A percentile compares a stretch with the other conserved stretches of the same genome.
phyloP scores from a whole-genome alignment of 495 filamentous ascomycete genomes.

The Penicillium diatomitis region DNA sequence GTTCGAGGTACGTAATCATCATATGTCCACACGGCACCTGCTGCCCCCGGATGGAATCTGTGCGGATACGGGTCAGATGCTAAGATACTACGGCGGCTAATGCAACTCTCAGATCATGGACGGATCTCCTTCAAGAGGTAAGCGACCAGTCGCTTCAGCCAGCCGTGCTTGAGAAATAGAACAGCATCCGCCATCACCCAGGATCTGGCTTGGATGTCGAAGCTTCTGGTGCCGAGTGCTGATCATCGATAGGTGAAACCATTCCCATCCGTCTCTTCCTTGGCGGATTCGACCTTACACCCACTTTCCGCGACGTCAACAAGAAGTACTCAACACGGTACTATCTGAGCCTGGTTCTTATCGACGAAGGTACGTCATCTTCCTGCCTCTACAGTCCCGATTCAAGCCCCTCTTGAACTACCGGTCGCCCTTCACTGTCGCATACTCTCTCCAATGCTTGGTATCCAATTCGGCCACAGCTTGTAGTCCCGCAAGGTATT shows the following conservation, averaged over 20 bases:
- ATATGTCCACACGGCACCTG: background rate
- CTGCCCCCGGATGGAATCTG: too few species aligned
- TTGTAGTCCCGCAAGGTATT: too few species aligned
- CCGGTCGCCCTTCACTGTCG: background rate
- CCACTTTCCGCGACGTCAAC: conserved; percentile 99
- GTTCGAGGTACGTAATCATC: conserved; percentile 65
- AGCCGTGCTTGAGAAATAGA: too few species aligned
- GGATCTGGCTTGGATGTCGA: too few species aligned
- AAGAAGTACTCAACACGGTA: conserved; percentile 99
- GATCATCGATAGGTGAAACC: conserved; percentile 61
- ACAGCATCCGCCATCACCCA: background rate
- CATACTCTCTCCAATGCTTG: background rate
- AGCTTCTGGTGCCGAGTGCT: conserved; percentile 7
- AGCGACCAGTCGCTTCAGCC: conserved; percentile 2
- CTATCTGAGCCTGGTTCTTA: conserved; percentile 92
- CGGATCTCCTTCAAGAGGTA: conserved; percentile 86
- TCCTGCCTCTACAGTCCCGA: background rate
- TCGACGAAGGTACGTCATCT: conserved; percentile 71
- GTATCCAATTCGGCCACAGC: too few species aligned
- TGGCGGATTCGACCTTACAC: conserved; percentile 93
- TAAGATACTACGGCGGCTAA: conserved; percentile 6
- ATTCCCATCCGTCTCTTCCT: conserved; percentile 98
- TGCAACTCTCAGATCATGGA: conserved; percentile 76
- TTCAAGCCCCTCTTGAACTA: background rate
- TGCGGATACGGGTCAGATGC: too few species aligned